Conservation (phyloP, 2,329 filamentous ascomycete genomes). For the Neonectria ditissima region DNA sequence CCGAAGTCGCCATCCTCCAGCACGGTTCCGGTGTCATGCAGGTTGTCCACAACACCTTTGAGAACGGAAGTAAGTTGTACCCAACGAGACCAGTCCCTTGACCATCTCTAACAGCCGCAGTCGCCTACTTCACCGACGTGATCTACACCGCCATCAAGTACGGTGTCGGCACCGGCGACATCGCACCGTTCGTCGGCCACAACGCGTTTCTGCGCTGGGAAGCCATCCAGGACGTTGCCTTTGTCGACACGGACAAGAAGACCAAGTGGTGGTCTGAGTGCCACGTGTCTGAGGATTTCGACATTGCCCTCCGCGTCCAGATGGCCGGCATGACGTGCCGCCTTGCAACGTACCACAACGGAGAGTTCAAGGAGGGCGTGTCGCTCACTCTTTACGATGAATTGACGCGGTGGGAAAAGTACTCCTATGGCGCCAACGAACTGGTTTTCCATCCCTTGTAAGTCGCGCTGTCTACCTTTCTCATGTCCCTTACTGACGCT, state of each 20-base stretch:
- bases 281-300: conserved; percentile 83
- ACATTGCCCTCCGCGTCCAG: conserved; percentile 79
- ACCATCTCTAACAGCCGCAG: neutral
- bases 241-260: conserved; percentile 57
- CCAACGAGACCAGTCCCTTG: no score
- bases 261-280: conserved; percentile 81
- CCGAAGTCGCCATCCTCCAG: conserved; percentile 78
- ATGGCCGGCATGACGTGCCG: conserved; percentile 75
- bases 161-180: conserved; percentile 77
- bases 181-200: conserved; percentile 81
- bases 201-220: conserved; percentile 80
- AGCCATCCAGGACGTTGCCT: conserved; percentile 42
- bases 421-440: conserved; percentile 78
- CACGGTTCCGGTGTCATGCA: conserved; percentile 83
- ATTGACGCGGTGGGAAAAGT: conserved; percentile 78
- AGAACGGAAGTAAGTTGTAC: conserved; percentile 62
- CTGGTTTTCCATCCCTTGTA: conserved; percentile 76
- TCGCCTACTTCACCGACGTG: conserved; percentile 83
- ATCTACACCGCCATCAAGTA: conserved; percentile 81
- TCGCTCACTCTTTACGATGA: conserved; percentile 81
- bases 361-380: conserved; percentile 80
- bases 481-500: neutral
- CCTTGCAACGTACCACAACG: conserved; percentile 74
- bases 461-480: neutral
- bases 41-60: conserved; percentile 77